Conservation (phyloP, 805 yeast genomes). For the Pichia eremophila region DNA sequence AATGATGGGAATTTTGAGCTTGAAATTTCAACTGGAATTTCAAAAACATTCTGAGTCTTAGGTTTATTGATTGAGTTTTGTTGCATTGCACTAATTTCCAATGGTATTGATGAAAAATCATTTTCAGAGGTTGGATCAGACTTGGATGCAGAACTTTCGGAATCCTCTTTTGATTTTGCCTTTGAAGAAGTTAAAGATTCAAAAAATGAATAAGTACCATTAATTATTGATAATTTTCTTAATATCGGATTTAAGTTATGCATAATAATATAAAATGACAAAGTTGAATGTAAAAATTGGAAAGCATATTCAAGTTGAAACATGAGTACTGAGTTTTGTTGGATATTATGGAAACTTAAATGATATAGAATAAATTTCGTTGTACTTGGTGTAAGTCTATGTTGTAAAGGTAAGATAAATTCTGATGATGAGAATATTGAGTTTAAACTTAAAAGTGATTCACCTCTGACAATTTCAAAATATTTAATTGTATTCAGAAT, state of each 20-base stretch:
- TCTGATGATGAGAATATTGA: slow-evolving; percentile 6
- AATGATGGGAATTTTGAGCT: slow-evolving; percentile 4
- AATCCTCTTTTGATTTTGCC: neutral
- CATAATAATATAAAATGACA: slow-evolving; percentile 24
- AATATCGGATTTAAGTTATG: slow-evolving; percentile 21
- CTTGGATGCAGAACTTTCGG: neutral
- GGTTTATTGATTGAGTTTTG: neutral
- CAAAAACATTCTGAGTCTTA: slow-evolving; percentile 2
- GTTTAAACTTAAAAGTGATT: slow-evolving; percentile 1
- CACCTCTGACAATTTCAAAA: slow-evolving; percentile 9
- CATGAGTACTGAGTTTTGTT: slow-evolving; percentile 10
- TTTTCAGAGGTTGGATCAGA: neutral
- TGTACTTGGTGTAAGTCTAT: slow-evolving; percentile 4
- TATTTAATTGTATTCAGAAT: slow-evolving; percentile 7
- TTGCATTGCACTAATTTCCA: neutral
- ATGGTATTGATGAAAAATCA: neutral
- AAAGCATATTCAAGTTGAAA: slow-evolving; percentile 21
- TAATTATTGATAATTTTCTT: slow-evolving; percentile 8
- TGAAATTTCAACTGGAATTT: slow-evolving; percentile 4
- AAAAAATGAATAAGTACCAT: slow-evolving; percentile 2
- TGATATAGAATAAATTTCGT: slow-evolving; percentile 13
- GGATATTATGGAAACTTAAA: slow-evolving; percentile 13
- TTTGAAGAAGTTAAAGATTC: slow-evolving; percentile 6
- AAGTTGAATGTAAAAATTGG: slow-evolving; percentile 20
- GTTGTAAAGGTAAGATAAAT: slow-evolving; percentile 3